A percentile compares a stretch with the other conserved stretches of the same genome.
Evolutionary conservation across 192 early-diverging fungal genomes (phyloP).

Genomic region (Cladochytrium replicatum): DNA sequence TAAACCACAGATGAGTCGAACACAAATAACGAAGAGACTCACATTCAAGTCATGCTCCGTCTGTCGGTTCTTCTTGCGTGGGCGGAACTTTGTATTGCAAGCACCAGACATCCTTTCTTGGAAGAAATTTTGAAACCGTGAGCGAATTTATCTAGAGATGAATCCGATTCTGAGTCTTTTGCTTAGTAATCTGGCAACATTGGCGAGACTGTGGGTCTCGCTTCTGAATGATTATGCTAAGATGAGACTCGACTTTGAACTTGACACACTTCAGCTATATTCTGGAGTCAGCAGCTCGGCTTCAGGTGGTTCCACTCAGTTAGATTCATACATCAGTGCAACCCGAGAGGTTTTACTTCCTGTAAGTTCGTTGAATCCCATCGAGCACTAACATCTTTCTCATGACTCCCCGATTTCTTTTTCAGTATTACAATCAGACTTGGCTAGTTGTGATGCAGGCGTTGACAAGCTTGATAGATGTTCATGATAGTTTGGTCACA

Average conservation of each 20-base stretch:
- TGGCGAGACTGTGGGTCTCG: conserved; percentile 53
- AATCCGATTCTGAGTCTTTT: conserved; percentile 6
- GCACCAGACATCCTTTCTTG: conserved; percentile 49
- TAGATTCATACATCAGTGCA: conserved; percentile 53
- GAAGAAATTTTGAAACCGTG: conserved; percentile 50
- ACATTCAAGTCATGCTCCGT: conserved; percentile 55
- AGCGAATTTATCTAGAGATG: background rate
- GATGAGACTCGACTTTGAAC: conserved; percentile 52
- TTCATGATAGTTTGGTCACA: background rate
- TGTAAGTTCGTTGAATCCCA: conserved; percentile 21
- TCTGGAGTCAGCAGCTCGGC: background rate
- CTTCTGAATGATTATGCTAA: conserved; percentile 55
- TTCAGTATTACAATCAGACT: conserved; percentile 20
- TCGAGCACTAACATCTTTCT: background rate
- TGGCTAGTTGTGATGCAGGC: conserved; percentile 30
- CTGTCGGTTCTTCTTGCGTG: conserved; percentile 68
- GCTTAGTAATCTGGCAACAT: conserved; percentile 26
- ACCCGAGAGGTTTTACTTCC: conserved; percentile 58
- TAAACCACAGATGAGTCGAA: background rate
- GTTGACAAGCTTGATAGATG: conserved; percentile 15
- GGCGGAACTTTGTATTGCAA: conserved; percentile 66
- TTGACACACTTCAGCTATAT: conserved; percentile 7
- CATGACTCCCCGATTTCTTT: background rate
- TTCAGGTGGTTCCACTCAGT: conserved; percentile 16
- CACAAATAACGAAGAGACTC: conserved; percentile 19